Conservation (phyloP, 2,329 filamentous ascomycete species). For the Fusarium pseudograminearum region DNA sequence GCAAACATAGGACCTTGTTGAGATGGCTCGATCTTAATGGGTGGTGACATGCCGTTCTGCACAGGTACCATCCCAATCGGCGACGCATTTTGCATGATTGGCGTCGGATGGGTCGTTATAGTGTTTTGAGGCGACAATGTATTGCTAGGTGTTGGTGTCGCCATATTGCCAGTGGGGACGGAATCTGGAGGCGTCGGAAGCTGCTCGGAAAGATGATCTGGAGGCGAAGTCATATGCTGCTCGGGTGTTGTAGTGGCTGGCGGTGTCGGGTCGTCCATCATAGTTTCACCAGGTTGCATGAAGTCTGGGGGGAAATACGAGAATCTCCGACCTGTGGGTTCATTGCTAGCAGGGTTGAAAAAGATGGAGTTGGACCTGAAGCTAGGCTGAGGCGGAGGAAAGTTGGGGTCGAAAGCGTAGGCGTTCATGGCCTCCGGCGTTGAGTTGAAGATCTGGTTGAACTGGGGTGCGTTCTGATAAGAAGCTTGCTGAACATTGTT, state of each 20-base stretch:
- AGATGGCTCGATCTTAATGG: conserved; percentile 45
- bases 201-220: conserved; percentile 51
- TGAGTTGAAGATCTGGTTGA: conserved; percentile 70
- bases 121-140: conserved; percentile 55
- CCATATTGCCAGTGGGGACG: conserved; percentile 48
- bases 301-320: conserved; percentile 74
- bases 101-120: conserved; percentile 50
- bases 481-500: conserved; percentile 52
- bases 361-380: conserved; percentile 78
- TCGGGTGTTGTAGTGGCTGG: conserved; percentile 49
- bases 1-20: conserved; percentile 54
- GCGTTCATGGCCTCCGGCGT: conserved; percentile 64
- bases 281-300: conserved; percentile 50
- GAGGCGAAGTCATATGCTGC: conserved; percentile 47
- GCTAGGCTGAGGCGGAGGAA: conserved; percentile 61
- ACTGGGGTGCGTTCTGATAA: conserved; percentile 65
- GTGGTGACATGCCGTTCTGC: conserved; percentile 52
- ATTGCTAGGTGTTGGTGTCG: conserved; percentile 49
- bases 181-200: conserved; percentile 61
- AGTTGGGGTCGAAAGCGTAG: conserved; percentile 59
- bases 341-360: conserved; percentile 66
- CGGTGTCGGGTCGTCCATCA: conserved; percentile 53
- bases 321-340: conserved; percentile 67
- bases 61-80: conserved; percentile 41
- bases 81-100: conserved; percentile 48